Evolutionary conservation across 2,329 filamentous ascomycete species (phyloP), one percentile per base, ranked within the genome.

Genomic region (Raffaelea deltoideospora): DNA sequence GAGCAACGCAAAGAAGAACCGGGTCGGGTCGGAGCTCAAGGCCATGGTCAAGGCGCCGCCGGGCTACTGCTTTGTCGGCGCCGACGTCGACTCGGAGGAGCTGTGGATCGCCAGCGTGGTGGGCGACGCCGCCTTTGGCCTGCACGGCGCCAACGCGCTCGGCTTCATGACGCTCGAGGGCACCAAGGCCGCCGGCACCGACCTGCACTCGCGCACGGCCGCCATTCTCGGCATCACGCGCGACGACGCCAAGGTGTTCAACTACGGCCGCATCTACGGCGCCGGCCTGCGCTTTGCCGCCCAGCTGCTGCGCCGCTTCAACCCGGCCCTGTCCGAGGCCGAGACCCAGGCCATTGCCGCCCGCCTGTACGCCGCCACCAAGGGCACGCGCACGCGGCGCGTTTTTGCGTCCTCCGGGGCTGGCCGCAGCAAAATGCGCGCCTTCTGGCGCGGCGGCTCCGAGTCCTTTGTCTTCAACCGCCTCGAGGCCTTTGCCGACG

Each of bases 151-250:
- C 37, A 96, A 95, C 52, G 90, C 92, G 2, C 83, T 98, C 40
- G 90, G 92, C 0, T 98, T 98, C 63, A 98, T 98, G 92, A 98
- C 90, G 0, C 65, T 98, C 1, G 92, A 98, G 60, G 88, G 90
- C 13, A 90, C 85, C 34, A 96, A 98, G 58, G 78, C 85, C 6
- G 85, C 83, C 3, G 88, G 88, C 4, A 98, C 88, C 0, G 88
- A 98, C 55, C 61, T 96, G 38, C 88, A 98, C 57, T 95, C 87
- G 7, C 82, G 88, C 23, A 98, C 90, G 21, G 92, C 90, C 1
- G 69, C 71, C 6, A 98, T 98, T 39, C 59, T 98, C 3, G 88
- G 87, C 7, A 98, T 98, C 42, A 92, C 85, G 3, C 73, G 90
- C 42, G 95, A 95, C 50, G 77, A 95, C 50, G 90, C 90, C 40